These are phyloP conservation scores for Pseudozyma thailandica DNA, from an alignment of 1,284 basidiomycete species.

Conservation along the genomic window DNA sequence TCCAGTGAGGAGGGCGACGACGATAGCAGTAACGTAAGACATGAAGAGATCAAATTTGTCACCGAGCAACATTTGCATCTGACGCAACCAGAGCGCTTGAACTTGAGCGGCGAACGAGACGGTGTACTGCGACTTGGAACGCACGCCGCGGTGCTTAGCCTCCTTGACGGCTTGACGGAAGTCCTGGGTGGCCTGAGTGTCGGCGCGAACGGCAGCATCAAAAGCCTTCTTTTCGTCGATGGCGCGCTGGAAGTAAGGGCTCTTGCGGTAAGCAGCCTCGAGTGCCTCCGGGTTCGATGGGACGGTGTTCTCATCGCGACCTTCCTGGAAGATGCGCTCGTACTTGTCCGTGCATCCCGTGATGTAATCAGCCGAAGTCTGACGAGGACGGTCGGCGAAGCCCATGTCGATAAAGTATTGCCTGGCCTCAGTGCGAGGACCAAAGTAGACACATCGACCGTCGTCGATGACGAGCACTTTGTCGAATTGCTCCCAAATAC, in stretches of 20 bases:
- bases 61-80: slow-evolving; percentile 82
- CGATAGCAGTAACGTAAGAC: slow-evolving; percentile 65
- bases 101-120: slow-evolving; percentile 72
- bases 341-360: slow-evolving; percentile 58
- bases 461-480: slow-evolving; percentile 67
- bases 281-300: slow-evolving; percentile 80
- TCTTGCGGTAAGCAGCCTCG: slow-evolving; percentile 76
- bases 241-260: slow-evolving; percentile 72
- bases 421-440: slow-evolving; percentile 54
- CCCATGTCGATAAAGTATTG: slow-evolving; percentile 65
- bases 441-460: slow-evolving; percentile 64
- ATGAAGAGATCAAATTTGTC: slow-evolving; percentile 81
- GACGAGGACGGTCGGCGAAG: slow-evolving; percentile 72
- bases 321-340: slow-evolving; percentile 74
- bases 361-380: slow-evolving; percentile 72
- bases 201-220: slow-evolving; percentile 75
- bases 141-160: slow-evolving; percentile 84
- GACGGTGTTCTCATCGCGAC: slow-evolving; percentile 75
- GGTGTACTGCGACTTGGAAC: slow-evolving; percentile 86
- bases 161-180: slow-evolving; percentile 81
- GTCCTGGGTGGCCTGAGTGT: slow-evolving; percentile 73
- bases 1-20: slow-evolving; percentile 81
- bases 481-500: slow-evolving; percentile 73
- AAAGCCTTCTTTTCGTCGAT: slow-evolving; percentile 73
- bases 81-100: slow-evolving; percentile 77